These are phyloP conservation scores for Aureobasidium sp. DNA, from an alignment of 2,329 filamentous ascomycete species.

Conservation along the genomic window DNA sequence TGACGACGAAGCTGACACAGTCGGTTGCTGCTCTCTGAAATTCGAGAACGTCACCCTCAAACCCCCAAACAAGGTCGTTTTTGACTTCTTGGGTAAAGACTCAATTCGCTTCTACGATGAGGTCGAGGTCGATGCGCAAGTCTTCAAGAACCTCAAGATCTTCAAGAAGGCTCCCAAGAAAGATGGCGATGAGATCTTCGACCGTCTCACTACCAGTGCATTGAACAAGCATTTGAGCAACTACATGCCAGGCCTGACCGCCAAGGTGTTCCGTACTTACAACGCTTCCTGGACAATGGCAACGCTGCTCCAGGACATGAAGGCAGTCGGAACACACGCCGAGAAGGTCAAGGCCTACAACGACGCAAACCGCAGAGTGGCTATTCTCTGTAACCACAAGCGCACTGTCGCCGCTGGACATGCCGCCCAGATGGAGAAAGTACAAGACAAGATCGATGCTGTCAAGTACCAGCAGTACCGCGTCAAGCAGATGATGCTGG, in stretches of 20 bases:
- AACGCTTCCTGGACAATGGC: constrained; percentile 99
- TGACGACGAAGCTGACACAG: constrained; percentile 93
- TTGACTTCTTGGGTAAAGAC: constrained; percentile 97
- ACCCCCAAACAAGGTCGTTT: constrained; percentile 85
- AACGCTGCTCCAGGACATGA: constrained; percentile 67
- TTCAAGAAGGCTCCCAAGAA: constrained; percentile 96
- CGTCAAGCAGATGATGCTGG: constrained; percentile 90
- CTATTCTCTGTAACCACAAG: constrained; percentile 98
- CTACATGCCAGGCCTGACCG: constrained; percentile 91
- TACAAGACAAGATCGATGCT: constrained; percentile 86
- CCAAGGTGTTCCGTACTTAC: constrained; percentile 99
- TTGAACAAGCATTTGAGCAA: constrained; percentile 92
- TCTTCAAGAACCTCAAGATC: constrained; percentile 97
- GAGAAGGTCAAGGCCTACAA: constrained; percentile 98
- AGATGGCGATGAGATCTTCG: constrained; percentile 94
- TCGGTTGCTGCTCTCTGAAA: constrained; percentile 95
- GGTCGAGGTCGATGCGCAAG: constrained; percentile 77
- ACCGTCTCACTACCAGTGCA: constrained; percentile 83
- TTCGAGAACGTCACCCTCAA: constrained; percentile 89
- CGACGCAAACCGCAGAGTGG: constrained; percentile 90
- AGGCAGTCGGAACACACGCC: constrained; percentile 53
- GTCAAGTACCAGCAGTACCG: constrained; percentile 94
- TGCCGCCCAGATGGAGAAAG: constrained; percentile 87
- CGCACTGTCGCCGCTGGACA: constrained; percentile 84
- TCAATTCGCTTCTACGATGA: constrained; percentile 97